These are phyloP conservation scores for Penicillium sp. DNA, from an alignment of 2,329 filamentous ascomycete genomes.

Conservation along the genomic window DNA sequence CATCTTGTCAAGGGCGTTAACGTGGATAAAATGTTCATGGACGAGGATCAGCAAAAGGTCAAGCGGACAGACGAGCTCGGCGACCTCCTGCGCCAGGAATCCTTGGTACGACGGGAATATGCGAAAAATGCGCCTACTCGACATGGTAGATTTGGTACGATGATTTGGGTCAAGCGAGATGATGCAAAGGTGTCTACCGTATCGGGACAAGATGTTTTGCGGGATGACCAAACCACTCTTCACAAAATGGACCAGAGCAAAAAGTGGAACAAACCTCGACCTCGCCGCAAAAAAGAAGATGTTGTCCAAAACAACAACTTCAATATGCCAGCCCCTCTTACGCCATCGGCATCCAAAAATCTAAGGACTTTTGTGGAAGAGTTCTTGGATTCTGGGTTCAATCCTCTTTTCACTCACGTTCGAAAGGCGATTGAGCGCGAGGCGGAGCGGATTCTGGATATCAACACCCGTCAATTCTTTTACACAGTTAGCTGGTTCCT, in stretches of 20 bases:
- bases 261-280: conserved; percentile 78
- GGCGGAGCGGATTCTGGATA: conserved; percentile 71
- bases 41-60: conserved; percentile 66
- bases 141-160: conserved; percentile 92
- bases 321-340: conserved; percentile 68
- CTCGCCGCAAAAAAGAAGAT: conserved; percentile 59
- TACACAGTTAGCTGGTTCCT: conserved; percentile 93
- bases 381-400: conserved; percentile 93
- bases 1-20: conserved; percentile 89
- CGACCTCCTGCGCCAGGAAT: conserved; percentile 74
- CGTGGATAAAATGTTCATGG: conserved; percentile 78
- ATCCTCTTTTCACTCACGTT: conserved; percentile 79
- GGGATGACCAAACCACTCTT: conserved; percentile 68
- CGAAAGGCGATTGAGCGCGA: conserved; percentile 89
- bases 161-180: conserved; percentile 92
- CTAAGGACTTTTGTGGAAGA: conserved; percentile 83
- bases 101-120: conserved; percentile 73
- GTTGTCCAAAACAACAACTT: conserved; percentile 66
- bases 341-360: conserved; percentile 68
- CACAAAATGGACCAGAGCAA: conserved; percentile 89
- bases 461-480: conserved; percentile 82
- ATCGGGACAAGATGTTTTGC: conserved; percentile 81
- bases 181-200: conserved; percentile 81
- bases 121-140: conserved; percentile 76
- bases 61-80: conserved; percentile 71